Evolutionary conservation across 768 basidiomycete genomes (phyloP), one percentile per base, ranked within the genome.

Genomic region (Rossbeevera mucosa): DNA sequence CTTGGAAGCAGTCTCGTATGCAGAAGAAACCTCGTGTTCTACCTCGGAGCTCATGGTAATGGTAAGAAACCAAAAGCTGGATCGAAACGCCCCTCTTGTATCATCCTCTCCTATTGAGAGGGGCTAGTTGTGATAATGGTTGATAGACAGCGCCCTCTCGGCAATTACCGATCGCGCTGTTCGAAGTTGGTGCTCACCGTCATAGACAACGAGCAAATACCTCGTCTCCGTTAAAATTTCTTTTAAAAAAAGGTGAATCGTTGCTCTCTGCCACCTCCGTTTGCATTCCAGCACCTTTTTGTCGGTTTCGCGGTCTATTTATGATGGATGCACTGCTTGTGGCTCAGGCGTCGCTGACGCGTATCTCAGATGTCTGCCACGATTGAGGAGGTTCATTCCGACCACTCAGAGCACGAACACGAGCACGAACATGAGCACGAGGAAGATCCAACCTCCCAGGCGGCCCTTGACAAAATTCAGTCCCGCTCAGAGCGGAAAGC

Each of bases 401-500:
- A 91, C 76, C 85, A 88, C 72, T 86, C 85, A 58, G 84, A 82
- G 60, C 81, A 84, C 57, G 82, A 82, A 31, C 75, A 80, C 9
- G 86, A 91, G 55, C 29, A 29, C 58, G 83, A n/a, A 81, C 81
- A 84, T 57, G 82, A 82, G 31, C 75, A 80, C 13, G 86, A 91
- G 55, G 88, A 91, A 68, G 91, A 91, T 61, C 91, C 89, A 45
- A 88, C 86, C 52, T 90, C 88, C 44, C 80, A 83, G 55, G 86
- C 89, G 42, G 86, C 86, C 53, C 83, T 91, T 56, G 90, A 94
- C 62, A 95, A 96, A 74, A 88, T 94, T 60, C 91, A 94, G 74
- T 94, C 91, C 49, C 86, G 91, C 58, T 85, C 93, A 31, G 94
- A 97, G 74, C 86, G 94, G 63, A 96, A 95, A 72, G 93, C 94